Conservation (phyloP, 371 early-diverging fungal genomes). For the Mucor racemosus region DNA sequence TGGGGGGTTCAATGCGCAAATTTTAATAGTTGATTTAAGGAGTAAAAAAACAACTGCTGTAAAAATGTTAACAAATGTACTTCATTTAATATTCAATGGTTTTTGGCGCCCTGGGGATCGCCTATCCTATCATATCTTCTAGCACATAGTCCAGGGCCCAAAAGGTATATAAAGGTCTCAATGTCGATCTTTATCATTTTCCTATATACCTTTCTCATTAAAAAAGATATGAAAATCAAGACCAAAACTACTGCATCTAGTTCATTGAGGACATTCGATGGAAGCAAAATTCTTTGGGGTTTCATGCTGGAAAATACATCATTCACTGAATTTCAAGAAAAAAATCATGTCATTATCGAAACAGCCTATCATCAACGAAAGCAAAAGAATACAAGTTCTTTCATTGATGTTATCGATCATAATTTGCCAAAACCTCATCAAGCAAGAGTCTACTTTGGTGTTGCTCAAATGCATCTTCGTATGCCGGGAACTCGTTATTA, state of each 20-base stretch:
- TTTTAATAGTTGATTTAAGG: conserved; percentile 6
- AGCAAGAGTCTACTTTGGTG: conserved; percentile 50
- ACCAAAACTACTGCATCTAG: background rate
- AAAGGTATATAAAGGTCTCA: background rate
- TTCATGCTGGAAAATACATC: conserved; percentile 48
- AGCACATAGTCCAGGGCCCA: background rate
- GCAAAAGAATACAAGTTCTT: conserved; percentile 35
- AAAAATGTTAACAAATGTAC: background rate
- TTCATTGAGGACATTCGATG: background rate
- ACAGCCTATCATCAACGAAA: conserved; percentile 32
- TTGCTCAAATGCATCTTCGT: conserved; percentile 46
- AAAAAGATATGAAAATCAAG: no score
- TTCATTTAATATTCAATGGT: background rate
- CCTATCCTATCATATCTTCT: conserved; percentile 20
- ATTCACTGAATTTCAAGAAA: conserved; percentile 44
- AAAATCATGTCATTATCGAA: conserved; percentile 47
- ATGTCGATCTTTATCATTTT: background rate
- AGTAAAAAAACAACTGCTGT: background rate
- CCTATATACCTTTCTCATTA: no score
- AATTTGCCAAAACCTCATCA: conserved; percentile 28
- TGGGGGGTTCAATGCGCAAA: background rate
- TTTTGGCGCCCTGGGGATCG: conserved; percentile 24
- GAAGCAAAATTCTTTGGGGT: background rate
- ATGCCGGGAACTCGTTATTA: conserved; percentile 60
- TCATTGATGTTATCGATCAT: conserved; percentile 37